Percentiles rank a stretch among this genome's conserved stretches.
Evolutionary conservation across 306 rosid genomes (phyloP).

Genomic region (Corylus avellana): DNA sequence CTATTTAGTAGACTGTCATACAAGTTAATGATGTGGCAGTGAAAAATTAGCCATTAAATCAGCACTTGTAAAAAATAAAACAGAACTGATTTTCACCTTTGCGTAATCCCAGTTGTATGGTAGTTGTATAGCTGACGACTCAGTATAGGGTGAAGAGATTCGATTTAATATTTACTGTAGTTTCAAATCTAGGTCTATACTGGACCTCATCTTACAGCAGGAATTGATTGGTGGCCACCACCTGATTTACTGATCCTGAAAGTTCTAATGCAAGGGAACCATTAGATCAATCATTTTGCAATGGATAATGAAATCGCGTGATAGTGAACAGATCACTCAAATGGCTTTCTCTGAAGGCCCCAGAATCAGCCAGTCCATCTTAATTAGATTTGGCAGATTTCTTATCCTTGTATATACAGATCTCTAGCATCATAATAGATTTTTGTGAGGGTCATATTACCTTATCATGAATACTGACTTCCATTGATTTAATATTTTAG

Average conservation of each 20-base stretch:
- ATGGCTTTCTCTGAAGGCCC: background rate
- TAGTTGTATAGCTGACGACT: too few relatives aligned
- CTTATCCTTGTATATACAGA: background rate
- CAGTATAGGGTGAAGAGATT: too few relatives aligned
- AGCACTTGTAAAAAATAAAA: too few relatives aligned
- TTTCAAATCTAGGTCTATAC: background rate
- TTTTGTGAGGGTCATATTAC: background rate
- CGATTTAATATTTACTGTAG: background rate
- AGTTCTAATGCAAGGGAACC: background rate
- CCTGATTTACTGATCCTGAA: background rate
- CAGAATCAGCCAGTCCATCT: background rate
- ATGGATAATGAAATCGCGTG: background rate
- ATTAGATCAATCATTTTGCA: constrained; percentile 3
- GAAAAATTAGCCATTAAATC: too few relatives aligned
- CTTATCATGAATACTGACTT: background rate
- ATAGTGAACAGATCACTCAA: background rate
- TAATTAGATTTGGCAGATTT: background rate
- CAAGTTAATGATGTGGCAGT: too few relatives aligned
- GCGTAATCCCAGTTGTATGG: too few relatives aligned
- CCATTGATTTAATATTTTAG: background rate
- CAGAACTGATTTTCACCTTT: too few relatives aligned
- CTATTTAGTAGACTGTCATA: too few relatives aligned
- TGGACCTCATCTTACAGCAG: background rate
- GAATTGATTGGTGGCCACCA: background rate
- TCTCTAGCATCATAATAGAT: background rate